A percentile compares a stretch with the other conserved stretches of the same genome.
These are phyloP conservation scores for Naganishia vishniacii DNA, from an alignment of 768 basidiomycete species.

Conservation along the genomic window DNA sequence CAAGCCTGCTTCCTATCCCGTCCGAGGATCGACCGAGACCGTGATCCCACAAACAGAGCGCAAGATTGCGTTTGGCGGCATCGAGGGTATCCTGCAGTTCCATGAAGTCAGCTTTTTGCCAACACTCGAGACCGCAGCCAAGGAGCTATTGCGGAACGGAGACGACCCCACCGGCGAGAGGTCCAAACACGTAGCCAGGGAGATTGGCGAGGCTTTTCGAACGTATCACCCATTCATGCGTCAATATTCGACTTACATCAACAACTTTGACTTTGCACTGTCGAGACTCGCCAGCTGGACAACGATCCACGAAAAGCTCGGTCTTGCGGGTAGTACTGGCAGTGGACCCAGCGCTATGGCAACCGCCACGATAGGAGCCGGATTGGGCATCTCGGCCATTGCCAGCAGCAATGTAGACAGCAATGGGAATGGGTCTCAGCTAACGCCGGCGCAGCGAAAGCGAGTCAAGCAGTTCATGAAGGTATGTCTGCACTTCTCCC, in stretches of 20 bases:
- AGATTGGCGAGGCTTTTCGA: conserved; percentile 80
- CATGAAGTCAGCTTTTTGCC: conserved; percentile 90
- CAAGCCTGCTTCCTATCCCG: conserved; percentile 70
- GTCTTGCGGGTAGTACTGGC: conserved; percentile 18
- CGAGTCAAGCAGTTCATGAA: conserved; percentile 80
- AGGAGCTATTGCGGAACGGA: conserved; percentile 59
- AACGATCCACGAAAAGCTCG: conserved; percentile 8
- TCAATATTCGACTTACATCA: conserved; percentile 98
- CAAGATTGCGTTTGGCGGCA: conserved; percentile 81
- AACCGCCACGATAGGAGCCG: conserved; percentile 30
- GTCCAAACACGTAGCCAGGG: conserved; percentile 67
- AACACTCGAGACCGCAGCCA: conserved; percentile 72
- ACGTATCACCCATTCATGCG: conserved; percentile 96
- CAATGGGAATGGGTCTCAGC: conserved; percentile 26
- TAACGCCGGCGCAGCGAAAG: conserved; percentile 76
- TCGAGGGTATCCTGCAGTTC: conserved; percentile 84
- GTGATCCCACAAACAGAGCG: conserved; percentile 79
- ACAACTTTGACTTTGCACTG: conserved; percentile 91
- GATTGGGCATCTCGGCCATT: conserved; percentile 31
- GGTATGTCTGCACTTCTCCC: conserved; percentile 29
- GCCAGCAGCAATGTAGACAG: conserved; percentile 6
- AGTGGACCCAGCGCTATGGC: conserved; percentile 21
- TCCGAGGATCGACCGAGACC: conserved; percentile 68
- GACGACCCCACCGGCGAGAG: conserved; percentile 67
- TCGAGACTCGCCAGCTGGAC: conserved; percentile 84